phyloP scores from a whole-genome alignment of 352 stramenopile species.

The Phytophthora hybrid region DNA sequence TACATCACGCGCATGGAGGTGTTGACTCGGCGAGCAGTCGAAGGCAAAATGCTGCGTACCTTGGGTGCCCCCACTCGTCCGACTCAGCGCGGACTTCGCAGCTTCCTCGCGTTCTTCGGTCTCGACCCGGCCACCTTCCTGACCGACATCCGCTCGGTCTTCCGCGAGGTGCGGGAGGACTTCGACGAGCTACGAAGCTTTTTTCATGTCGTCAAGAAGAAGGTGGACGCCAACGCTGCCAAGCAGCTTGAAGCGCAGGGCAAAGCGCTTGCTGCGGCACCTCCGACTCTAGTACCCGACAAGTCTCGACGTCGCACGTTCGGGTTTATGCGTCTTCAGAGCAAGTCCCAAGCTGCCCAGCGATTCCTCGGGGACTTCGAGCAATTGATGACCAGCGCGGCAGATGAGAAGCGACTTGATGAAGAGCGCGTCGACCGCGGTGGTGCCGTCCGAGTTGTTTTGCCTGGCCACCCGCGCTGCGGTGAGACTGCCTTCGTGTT shows the following conservation, averaged over 20 bases:
- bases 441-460: constrained; percentile 77
- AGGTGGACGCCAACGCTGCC: constrained; percentile 54
- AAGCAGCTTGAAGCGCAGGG: constrained; percentile 29
- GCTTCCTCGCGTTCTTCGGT: constrained; percentile 80
- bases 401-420: constrained; percentile 49
- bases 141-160: constrained; percentile 64
- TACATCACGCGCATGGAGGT: constrained; percentile 86
- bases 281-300: not conserved
- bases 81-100: constrained; percentile 67
- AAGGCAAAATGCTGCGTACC: constrained; percentile 68
- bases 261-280: constrained; percentile 12
- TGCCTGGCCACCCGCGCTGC: constrained; percentile 77
- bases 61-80: constrained; percentile 65
- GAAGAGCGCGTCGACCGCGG: constrained; percentile 50
- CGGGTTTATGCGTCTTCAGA: constrained; percentile 36
- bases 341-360: constrained; percentile 59
- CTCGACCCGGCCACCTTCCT: constrained; percentile 82
- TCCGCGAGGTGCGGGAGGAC: constrained; percentile 76
- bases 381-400: constrained; percentile 54
- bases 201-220: constrained; percentile 65
- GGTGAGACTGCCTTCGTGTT: constrained; percentile 83
- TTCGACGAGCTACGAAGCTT: constrained; percentile 71
- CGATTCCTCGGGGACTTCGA: constrained; percentile 70
- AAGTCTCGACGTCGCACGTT: constrained; percentile 29
- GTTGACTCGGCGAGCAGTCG: constrained; percentile 59